Conservation (phyloP, 805 yeast species). For the Teunomyces gatunensis region DNA sequence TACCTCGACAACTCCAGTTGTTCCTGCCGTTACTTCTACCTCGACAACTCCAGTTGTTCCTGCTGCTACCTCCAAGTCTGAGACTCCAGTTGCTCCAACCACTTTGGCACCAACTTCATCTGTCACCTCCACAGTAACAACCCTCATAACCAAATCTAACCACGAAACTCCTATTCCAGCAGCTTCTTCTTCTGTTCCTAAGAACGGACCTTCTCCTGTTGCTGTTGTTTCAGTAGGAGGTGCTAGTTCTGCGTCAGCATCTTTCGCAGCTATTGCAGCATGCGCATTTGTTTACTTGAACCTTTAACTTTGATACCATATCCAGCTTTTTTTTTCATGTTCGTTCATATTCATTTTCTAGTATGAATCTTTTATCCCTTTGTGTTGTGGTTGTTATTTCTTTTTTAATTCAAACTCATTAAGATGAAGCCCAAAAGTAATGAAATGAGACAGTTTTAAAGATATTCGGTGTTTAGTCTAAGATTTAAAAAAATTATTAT, state of each 20-base stretch:
- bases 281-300: slow-evolving; percentile 10
- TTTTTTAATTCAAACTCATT: too few species aligned
- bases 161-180: slow-evolving; percentile 3
- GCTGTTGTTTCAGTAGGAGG: slow-evolving; percentile 8
- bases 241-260: slow-evolving; percentile 7
- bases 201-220: slow-evolving; percentile 7
- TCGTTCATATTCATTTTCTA: too few species aligned
- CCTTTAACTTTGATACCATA: slow-evolving; percentile 7
- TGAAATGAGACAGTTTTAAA: too few species aligned
- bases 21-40: not conserved
- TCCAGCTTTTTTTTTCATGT: too few species aligned
- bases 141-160: not conserved
- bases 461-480: too few species aligned
- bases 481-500: too few species aligned
- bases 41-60: slow-evolving; percentile 5
- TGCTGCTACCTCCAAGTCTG: not conserved
- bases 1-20: not conserved
- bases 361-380: too few species aligned
- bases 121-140: not conserved
- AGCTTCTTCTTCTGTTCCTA: slow-evolving; percentile 3
- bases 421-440: too few species aligned
- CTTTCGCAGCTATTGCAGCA: slow-evolving; percentile 9
- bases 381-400: too few species aligned
- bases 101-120: not conserved
- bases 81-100: not conserved